A percentile compares a stretch with the other conserved stretches of the same genome.
Evolutionary conservation across 805 yeast genomes (phyloP).

Genomic region (Lachancea cidri): DNA sequence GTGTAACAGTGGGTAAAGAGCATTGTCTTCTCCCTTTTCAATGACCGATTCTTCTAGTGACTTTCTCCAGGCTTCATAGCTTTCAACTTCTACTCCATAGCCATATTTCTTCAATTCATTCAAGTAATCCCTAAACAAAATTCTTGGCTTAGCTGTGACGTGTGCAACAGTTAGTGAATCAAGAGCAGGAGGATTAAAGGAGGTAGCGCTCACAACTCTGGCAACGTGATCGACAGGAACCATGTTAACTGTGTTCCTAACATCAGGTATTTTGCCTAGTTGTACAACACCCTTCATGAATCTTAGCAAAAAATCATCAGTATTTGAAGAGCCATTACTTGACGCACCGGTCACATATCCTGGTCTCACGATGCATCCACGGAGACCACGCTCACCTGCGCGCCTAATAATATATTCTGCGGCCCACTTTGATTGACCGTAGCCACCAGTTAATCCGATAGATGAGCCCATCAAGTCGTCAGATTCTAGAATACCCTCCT

Average conservation of each 20-base stretch:
- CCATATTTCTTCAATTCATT: constrained; percentile 65
- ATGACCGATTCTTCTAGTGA: constrained; percentile 73
- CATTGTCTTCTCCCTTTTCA: constrained; percentile 70
- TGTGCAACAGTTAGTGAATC: constrained; percentile 70
- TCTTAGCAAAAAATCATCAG: constrained; percentile 93
- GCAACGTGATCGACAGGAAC: constrained; percentile 99
- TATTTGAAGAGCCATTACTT: constrained; percentile 80
- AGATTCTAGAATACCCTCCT: constrained; percentile 69
- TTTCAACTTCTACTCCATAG: constrained; percentile 54
- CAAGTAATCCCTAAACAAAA: constrained; percentile 70
- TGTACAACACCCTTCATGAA: constrained; percentile 94
- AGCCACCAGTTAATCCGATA: constrained; percentile 80
- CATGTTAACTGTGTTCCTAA: constrained; percentile 84
- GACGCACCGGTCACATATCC: constrained; percentile 93
- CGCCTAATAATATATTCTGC: constrained; percentile 83
- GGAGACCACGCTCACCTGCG: constrained; percentile 84
- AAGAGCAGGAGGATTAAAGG: constrained; percentile 63
- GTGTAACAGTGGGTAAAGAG: constrained; percentile 88
- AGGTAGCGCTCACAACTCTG: constrained; percentile 75
- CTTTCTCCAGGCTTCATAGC: constrained; percentile 75
- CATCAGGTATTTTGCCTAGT: constrained; percentile 79
- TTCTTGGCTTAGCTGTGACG: constrained; percentile 96
- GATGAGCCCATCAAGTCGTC: constrained; percentile 83
- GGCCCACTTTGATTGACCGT: constrained; percentile 98
- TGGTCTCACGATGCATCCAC: constrained; percentile 89